Conservation (phyloP, 2,329 filamentous ascomycete genomes). For the Leptographium lundbergii region DNA sequence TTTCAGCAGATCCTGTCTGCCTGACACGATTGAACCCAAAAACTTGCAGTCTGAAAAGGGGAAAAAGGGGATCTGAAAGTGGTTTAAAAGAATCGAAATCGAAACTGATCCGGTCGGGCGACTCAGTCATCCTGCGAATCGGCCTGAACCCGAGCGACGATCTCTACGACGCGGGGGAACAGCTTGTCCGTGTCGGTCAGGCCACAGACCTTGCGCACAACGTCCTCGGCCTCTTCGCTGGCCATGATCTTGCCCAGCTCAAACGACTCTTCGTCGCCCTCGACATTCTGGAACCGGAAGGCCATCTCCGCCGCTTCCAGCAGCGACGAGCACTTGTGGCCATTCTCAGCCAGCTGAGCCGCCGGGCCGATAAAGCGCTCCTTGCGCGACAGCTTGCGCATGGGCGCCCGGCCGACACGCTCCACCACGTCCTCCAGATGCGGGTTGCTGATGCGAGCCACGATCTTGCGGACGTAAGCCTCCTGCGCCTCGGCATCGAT, state of each 20-base stretch:
- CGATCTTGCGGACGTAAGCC: slow-evolving; percentile 83
- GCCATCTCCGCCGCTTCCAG: slow-evolving; percentile 81
- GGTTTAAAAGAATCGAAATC: background rate
- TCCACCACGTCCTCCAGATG: slow-evolving; percentile 85
- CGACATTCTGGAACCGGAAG: slow-evolving; percentile 88
- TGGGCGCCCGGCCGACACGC: slow-evolving; percentile 85
- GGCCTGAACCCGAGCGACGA: slow-evolving; percentile 77
- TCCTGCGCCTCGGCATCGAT: slow-evolving; percentile 65
- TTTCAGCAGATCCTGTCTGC: background rate
- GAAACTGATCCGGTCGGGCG: background rate
- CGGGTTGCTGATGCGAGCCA: slow-evolving; percentile 86
- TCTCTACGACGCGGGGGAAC: slow-evolving; percentile 58
- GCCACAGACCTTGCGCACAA: slow-evolving; percentile 71
- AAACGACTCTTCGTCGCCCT: slow-evolving; percentile 78
- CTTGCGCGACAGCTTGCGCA: slow-evolving; percentile 88
- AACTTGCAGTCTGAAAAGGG: slow-evolving; percentile 2
- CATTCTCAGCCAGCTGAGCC: slow-evolving; percentile 73
- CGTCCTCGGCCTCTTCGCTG: slow-evolving; percentile 56
- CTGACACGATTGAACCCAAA: background rate
- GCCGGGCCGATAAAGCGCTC: slow-evolving; percentile 94
- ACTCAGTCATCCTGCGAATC: slow-evolving; percentile 23
- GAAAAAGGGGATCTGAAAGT: background rate
- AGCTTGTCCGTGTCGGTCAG: slow-evolving; percentile 66
- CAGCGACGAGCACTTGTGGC: slow-evolving; percentile 58
- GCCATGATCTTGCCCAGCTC: slow-evolving; percentile 81